Evolutionary conservation across 306 rosid genomes (phyloP).

Genomic region (Malus orientalis): DNA sequence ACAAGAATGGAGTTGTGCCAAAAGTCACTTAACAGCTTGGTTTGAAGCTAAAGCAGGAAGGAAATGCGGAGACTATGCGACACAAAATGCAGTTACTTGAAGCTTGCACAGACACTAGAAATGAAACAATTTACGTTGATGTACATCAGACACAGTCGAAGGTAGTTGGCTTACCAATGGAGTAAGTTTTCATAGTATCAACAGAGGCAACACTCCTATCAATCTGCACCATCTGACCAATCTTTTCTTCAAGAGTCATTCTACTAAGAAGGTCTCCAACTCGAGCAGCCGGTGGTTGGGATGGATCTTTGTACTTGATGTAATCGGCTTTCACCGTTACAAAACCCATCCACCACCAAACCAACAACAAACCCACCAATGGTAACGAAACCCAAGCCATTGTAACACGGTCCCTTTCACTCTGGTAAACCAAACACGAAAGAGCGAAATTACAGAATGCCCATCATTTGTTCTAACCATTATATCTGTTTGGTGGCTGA

Average conservation of each 20-base stretch:
- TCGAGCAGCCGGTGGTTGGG: constrained; percentile 47
- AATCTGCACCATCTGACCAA: constrained; percentile 97
- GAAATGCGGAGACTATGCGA: not conserved
- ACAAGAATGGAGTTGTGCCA: not conserved
- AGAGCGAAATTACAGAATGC: not conserved
- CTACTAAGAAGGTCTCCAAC: constrained; percentile 61
- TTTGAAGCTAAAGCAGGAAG: not conserved
- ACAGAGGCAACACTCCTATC: constrained; percentile 79
- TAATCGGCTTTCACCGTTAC: constrained; percentile 47
- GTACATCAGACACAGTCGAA: not conserved
- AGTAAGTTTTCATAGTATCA: constrained; percentile 52
- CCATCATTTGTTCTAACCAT: constrained; percentile 13
- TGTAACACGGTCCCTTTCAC: not conserved
- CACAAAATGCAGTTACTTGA: not conserved
- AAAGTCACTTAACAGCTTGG: not conserved
- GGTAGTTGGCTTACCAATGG: constrained; percentile 45
- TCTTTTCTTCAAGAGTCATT: constrained; percentile 89
- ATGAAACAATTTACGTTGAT: not conserved
- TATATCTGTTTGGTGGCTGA: constrained; percentile 25
- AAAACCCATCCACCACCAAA: constrained; percentile 38
- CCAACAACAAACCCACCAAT: constrained; percentile 34
- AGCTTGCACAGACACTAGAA: not conserved
- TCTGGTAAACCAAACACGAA: constrained; percentile 6
- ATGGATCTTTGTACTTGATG: constrained; percentile 70
- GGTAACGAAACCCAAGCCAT: constrained; percentile 25